Evolutionary conservation across 2,329 filamentous ascomycete species (phyloP).

Genomic region (Cordyceps cicadae): DNA sequence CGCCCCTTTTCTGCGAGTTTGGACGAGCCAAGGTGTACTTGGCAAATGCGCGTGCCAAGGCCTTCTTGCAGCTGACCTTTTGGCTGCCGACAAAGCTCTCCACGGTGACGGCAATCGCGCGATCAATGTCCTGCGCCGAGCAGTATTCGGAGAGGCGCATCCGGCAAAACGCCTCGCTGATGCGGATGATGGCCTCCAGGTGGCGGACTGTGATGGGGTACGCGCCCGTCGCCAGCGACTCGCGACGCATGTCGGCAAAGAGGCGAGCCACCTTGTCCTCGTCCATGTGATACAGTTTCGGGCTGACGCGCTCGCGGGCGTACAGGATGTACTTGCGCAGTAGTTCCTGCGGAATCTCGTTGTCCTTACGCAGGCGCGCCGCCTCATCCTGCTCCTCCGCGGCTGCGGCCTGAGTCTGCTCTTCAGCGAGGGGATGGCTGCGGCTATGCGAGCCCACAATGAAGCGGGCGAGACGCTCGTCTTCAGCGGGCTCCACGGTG

Average conservation of each 20-base stretch:
- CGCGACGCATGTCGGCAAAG: conserved; percentile 92
- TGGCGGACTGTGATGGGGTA: conserved; percentile 98
- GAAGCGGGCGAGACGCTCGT: conserved; percentile 88
- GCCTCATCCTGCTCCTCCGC: conserved; percentile 38
- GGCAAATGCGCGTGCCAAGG: conserved; percentile 84
- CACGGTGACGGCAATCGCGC: conserved; percentile 92
- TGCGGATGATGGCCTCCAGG: conserved; percentile 94
- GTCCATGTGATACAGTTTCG: conserved; percentile 95
- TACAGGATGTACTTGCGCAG: conserved; percentile 96
- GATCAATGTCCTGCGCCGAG: conserved; percentile 81
- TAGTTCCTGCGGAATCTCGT: conserved; percentile 81
- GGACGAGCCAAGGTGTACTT: conserved; percentile 69
- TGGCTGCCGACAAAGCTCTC: conserved; percentile 94
- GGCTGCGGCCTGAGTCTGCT: conserved; percentile 50
- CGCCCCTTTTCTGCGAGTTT: conserved; percentile 23
- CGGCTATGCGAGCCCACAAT: conserved; percentile 91
- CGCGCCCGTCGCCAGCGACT: conserved; percentile 85
- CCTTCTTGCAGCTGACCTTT: conserved; percentile 97
- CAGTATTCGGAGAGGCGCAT: conserved; percentile 99
- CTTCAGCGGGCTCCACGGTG: conserved; percentile 84
- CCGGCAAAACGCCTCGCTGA: conserved; percentile 87
- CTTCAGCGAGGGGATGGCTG: conserved; percentile 63
- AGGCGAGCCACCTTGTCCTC: conserved; percentile 92
- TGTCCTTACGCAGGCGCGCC: conserved; percentile 24
- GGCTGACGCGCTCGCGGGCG: conserved; percentile 77